Evolutionary conservation across 2,329 filamentous ascomycete species (phyloP).

Genomic region (Trichoderma aggressivum): DNA sequence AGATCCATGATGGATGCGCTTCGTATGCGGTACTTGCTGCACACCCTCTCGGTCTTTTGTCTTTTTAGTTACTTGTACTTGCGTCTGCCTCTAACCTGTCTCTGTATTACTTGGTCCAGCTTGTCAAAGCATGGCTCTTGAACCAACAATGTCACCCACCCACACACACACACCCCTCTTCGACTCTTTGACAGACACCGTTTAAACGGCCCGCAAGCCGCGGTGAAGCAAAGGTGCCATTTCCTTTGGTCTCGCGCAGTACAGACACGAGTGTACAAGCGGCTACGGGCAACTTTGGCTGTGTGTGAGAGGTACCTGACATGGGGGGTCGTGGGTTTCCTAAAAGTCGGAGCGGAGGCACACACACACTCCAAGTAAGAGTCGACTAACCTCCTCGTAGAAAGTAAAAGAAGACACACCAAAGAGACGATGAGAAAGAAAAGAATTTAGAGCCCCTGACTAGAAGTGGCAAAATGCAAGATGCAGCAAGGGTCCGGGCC

Average conservation of each 20-base stretch:
- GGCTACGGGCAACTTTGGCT: not conserved
- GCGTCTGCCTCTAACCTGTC: not conserved
- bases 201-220: conserved; percentile 8
- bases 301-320: not conserved
- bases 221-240: conserved; percentile 2
- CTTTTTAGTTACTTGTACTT: not conserved
- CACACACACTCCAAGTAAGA: not conserved
- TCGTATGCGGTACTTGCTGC: conserved; percentile 1
- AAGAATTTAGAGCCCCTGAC: conserved; percentile 12
- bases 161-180: not conserved
- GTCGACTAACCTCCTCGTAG: not conserved
- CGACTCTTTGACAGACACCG: not conserved
- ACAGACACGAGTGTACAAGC: not conserved
- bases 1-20: not conserved
- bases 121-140: not conserved
- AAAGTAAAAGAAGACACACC: not conserved
- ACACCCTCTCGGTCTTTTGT: not conserved
- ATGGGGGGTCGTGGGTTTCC: not conserved
- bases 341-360: not conserved
- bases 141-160: not conserved
- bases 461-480: conserved; percentile 12
- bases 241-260: not conserved
- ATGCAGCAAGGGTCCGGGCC: conserved; percentile 15
- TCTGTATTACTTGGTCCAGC: not conserved
- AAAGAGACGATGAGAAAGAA: not conserved